Evolutionary conservation across 2,329 filamentous ascomycete species (phyloP).

Genomic region (Sclerotiophoma versabilis): DNA sequence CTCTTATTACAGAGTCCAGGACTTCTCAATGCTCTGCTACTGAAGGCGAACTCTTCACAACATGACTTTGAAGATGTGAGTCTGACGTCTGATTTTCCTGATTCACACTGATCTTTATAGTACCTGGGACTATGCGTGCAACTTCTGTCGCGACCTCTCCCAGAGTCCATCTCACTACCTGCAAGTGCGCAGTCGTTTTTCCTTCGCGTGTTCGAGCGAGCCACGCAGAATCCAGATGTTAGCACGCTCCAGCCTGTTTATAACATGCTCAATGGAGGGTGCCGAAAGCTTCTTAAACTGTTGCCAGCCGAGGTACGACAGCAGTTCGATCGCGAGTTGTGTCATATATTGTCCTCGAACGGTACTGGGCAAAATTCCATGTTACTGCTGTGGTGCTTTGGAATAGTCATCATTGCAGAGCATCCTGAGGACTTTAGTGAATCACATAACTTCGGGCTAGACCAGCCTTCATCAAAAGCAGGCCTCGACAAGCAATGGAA

Average conservation of each 20-base stretch:
- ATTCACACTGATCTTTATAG: conserved; percentile 16
- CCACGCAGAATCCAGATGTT: conserved; percentile 31
- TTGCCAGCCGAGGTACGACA: conserved; percentile 31
- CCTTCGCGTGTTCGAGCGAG: conserved; percentile 40
- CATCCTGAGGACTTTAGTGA: conserved; percentile 20
- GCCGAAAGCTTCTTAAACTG: conserved; percentile 35
- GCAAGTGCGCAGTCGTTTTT: conserved; percentile 46
- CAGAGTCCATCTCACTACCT: conserved; percentile 39
- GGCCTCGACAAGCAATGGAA: conserved; percentile 32
- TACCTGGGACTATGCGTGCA: conserved; percentile 40
- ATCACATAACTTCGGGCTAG: not conserved
- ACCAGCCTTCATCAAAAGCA: conserved; percentile 11
- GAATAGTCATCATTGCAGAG: conserved; percentile 40
- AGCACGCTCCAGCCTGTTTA: conserved; percentile 39
- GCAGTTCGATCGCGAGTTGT: conserved; percentile 38
- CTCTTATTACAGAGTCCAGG: conserved; percentile 40
- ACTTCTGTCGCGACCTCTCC: conserved; percentile 44
- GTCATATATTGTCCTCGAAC: conserved; percentile 36
- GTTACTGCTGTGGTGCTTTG: conserved; percentile 44
- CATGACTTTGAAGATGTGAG: conserved; percentile 42
- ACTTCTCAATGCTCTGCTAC: conserved; percentile 43
- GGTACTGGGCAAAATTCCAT: conserved; percentile 34
- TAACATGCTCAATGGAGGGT: conserved; percentile 47
- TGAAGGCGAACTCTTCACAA: conserved; percentile 41
- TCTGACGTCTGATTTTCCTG: not conserved